Evolutionary conservation across 169 alveolate species (phyloP), one percentile per base, ranked within the genome.

Genomic region (Plasmodium cynomolgi): DNA sequence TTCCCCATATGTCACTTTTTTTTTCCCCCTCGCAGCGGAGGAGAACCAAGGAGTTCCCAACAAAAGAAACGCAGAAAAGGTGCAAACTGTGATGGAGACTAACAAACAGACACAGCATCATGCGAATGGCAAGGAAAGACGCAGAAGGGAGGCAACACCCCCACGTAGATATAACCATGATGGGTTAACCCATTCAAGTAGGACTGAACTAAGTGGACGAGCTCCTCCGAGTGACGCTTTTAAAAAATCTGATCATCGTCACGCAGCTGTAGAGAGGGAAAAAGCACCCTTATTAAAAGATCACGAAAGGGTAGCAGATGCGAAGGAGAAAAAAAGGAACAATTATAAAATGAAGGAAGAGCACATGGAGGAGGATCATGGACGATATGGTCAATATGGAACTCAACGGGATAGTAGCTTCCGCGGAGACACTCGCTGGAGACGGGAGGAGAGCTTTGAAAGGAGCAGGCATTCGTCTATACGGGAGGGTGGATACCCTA

Each of bases 341-440:
- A 77, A 75, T 26, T 79, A 17, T 86, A 86, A 75, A 71, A 1
- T 3, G 31, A 86, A 74, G 71, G 81, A 83, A 56, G 20, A 72
- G 74, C 29, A 54, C 68, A 33, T 11, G 50, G 81, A 83, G 17
- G 39, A 56, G 41, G 71, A 79, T 3, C 74, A n/a, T 26, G 39
- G 39, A 23, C 41, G 39, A 29, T 29, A 68, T 9, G 77, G 41
- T 23, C 33, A 26, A 68, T 26, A 11, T n/a, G 54, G 20, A 44
- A 29, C 33, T 3, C 20, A 23, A 3, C 50, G 75, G 17, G 83
- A 84, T 44, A 83, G 75, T 58, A 81, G 68, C 62, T 37, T 26
- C 37, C 41, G 79, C 13, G 33, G 83, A 33, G 92, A 83, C 17
- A 68, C 15, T 4, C 39, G 83, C 2, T 58, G 33, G 72, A 68